phyloP scores from a whole-genome alignment of 2,329 filamentous ascomycete species.

The Cladophialophora psammophila region DNA sequence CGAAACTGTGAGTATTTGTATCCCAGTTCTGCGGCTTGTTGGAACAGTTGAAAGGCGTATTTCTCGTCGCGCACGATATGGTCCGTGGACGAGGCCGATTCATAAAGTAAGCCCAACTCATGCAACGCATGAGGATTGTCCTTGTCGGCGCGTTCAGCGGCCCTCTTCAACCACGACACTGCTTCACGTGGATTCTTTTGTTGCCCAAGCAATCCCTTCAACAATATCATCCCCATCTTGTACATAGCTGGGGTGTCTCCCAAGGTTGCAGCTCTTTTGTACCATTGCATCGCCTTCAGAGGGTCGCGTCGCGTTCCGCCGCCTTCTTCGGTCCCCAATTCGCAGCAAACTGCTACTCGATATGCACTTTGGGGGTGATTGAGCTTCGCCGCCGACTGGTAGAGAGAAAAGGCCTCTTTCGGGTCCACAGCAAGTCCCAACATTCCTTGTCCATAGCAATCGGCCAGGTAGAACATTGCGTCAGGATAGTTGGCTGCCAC shows the following conservation, averaged over 20 bases:
- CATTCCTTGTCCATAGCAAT: constrained; percentile 82
- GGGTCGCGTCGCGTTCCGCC: constrained; percentile 91
- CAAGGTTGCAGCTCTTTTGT: constrained; percentile 87
- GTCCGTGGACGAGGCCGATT: constrained; percentile 66
- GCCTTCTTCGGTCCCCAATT: constrained; percentile 92
- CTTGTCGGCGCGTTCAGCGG: constrained; percentile 82
- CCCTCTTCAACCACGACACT: constrained; percentile 89
- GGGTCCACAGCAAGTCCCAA: constrained; percentile 81
- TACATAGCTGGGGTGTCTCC: constrained; percentile 97
- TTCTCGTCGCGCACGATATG: constrained; percentile 79
- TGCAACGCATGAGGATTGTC: constrained; percentile 96
- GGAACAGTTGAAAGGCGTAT: constrained; percentile 82
- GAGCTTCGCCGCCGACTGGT: constrained; percentile 90
- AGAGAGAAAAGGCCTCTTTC: constrained; percentile 91
- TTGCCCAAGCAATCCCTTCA: constrained; percentile 94
- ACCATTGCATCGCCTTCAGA: constrained; percentile 96
- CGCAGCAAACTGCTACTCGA: constrained; percentile 94
- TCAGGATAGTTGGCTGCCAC: constrained; percentile 75
- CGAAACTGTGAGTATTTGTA: constrained; percentile 97
- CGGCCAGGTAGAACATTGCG: constrained; percentile 92
- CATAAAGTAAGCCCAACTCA: constrained; percentile 74
- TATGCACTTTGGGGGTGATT: constrained; percentile 89
- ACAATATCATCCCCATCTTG: constrained; percentile 94
- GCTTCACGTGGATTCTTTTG: constrained; percentile 82
- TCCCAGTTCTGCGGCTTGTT: constrained; percentile 82